phyloP scores from a whole-genome alignment of 2,329 filamentous ascomycete species.

The Chaetomiaceae sp. region DNA sequence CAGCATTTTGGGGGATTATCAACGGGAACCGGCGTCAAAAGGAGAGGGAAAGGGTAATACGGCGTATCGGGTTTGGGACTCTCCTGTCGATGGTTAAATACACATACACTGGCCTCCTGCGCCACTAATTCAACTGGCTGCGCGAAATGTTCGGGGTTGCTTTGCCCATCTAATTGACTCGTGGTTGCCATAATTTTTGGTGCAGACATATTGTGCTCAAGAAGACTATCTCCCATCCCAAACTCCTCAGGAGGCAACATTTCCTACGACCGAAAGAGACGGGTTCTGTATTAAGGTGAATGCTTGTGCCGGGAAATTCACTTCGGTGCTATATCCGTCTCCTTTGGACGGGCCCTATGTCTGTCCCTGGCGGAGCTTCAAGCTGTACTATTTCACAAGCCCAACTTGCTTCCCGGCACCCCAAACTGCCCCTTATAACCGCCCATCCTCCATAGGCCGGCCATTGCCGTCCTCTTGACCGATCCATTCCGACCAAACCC shows the following conservation, averaged over 20 bases:
- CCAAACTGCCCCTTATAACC: constrained; percentile 9
- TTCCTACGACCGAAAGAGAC: no score
- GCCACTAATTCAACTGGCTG: neutral
- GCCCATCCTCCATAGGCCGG: neutral
- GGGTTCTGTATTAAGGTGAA: no score
- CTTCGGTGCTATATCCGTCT: no score
- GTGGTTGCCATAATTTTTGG: no score
- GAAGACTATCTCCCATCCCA: no score
- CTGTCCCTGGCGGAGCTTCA: no score
- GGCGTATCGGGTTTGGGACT: neutral
- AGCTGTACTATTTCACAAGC: constrained; percentile 1
- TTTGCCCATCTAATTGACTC: no score
- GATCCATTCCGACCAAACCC: constrained; percentile 25
- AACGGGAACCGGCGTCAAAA: neutral
- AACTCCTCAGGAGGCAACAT: no score
- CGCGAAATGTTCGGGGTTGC: no score
- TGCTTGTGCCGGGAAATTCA: no score
- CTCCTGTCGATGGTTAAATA: neutral
- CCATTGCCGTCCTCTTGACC: constrained; percentile 11
- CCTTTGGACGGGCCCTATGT: no score
- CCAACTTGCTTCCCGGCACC: neutral
- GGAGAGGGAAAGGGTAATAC: neutral
- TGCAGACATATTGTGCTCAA: no score
- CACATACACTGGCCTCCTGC: neutral
- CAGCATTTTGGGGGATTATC: neutral